Base-by-base conservation (phyloP, 192 early-diverging fungal genomes). In the Kappamyces sp. region DNA sequence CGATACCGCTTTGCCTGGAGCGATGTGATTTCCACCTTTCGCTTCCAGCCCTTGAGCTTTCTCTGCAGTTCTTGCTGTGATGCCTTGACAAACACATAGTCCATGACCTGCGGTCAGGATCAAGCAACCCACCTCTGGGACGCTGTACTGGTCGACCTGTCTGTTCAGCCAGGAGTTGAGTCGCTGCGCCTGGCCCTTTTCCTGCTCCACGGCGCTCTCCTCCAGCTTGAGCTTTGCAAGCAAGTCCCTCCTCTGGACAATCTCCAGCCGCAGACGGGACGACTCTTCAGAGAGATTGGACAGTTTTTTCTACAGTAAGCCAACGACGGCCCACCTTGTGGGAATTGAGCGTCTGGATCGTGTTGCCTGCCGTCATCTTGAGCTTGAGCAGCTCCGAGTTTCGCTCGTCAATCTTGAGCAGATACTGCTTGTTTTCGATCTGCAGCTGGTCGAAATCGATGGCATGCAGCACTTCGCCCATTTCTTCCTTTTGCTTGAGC, bases 381-480 rank as follows among this genome's bases (percentile, higher is more conserved):
- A 83, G 57, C 61, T 81, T 82, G n/a, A 83, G 57, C 45, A 83
- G 55, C 63, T 83, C 80, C 6, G 70, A 40, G 40, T 83, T 83
- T 7, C 80, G 67, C 47, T 83, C 80, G 57, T 83, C 80, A 37
- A 83, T 83, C 60, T 83, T 83, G 8, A 69, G 67, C 41, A 80
- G 63, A 53, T 83, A 83, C 60, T 83, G 80, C 46, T 82, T 78
- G 65, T 83, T 83, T 48, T 83, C 80, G 42, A 83, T 83, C 59
- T 83, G 80, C 9, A 83, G 67, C 67, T 83, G 80, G 54, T 83
- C 80, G 61, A 83, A 83, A 54, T 83, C 80, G 54, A 83, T 83
- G 8, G 80, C 80, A 54, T 83, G 80, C 30, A 83, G 60, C 6
- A 83, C 80, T 63, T 83, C 80, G 46, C 80, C 80, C 80, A 83